phyloP scores from a whole-genome alignment of 345 rosid species.

The Conringia planisiliqua region DNA sequence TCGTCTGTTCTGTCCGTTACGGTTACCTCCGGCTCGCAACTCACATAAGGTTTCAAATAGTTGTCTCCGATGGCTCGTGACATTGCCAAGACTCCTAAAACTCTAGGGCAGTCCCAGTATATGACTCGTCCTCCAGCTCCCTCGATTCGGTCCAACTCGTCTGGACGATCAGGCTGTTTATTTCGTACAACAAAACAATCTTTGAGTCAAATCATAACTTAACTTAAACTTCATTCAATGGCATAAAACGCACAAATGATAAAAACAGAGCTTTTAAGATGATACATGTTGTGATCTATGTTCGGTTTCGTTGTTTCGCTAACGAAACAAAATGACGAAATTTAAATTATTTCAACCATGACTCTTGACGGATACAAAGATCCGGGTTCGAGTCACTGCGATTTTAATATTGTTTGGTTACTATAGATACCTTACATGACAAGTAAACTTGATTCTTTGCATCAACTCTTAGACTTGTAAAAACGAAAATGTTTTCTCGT shows the following conservation, averaged over 20 bases:
- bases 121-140: conserved; percentile 79
- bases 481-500: not conserved
- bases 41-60: conserved; percentile 84
- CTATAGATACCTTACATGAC: not conserved
- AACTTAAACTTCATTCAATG: not conserved
- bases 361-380: not conserved
- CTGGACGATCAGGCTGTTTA: conserved; percentile 83
- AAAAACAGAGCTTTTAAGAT: not conserved
- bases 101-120: conserved; percentile 82
- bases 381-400: not conserved
- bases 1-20: conserved; percentile 54
- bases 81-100: conserved; percentile 75
- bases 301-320: not conserved
- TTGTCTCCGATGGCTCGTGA: conserved; percentile 89
- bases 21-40: conserved; percentile 70
- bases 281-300: not conserved
- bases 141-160: conserved; percentile 68
- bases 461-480: not conserved
- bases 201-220: not conserved
- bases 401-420: not conserved
- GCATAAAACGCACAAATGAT: not conserved
- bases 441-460: not conserved
- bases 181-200: not conserved
- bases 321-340: not conserved
- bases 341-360: not conserved